Conservation (phyloP, 108 stramenopile genomes). For the Pelagomonas calceolata region DNA sequence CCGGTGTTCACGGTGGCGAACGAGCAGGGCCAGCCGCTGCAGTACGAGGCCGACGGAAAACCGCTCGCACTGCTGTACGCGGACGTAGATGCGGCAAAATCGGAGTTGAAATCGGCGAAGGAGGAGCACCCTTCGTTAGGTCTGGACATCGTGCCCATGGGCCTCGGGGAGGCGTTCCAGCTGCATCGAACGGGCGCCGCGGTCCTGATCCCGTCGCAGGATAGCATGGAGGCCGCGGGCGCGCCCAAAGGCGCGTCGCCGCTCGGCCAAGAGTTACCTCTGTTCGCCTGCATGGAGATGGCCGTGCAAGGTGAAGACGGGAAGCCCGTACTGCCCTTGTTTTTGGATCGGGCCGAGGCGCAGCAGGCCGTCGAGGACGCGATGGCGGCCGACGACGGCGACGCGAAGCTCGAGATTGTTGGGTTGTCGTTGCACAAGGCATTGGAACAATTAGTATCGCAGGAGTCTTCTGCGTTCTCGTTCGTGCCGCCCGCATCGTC, state of each 20-base stretch:
- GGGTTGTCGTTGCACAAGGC: conserved; percentile 39
- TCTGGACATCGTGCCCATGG: conserved; percentile 35
- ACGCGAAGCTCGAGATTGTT: conserved; percentile 46
- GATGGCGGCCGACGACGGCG: conserved; percentile 31
- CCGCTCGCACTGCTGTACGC: conserved; percentile 47
- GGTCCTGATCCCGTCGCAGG: conserved; percentile 43
- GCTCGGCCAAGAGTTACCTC: conserved; percentile 52
- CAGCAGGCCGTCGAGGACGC: conserved; percentile 45
- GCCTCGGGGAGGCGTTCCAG: conserved; percentile 34
- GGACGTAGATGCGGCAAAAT: conserved; percentile 44
- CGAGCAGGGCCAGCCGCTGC: conserved; percentile 43
- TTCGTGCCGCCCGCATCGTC: conserved; percentile 45
- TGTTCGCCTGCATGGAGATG: conserved; percentile 60
- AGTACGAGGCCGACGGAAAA: conserved; percentile 29
- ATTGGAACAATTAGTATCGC: conserved; percentile 38
- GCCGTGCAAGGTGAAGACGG: conserved; percentile 40
- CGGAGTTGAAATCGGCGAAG: conserved; percentile 37
- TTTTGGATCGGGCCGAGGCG: conserved; percentile 45
- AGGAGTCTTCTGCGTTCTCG: conserved; percentile 38
- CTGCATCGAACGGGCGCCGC: conserved; percentile 44
- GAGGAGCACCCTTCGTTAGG: conserved; percentile 15
- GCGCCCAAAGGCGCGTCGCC: conserved; percentile 48
- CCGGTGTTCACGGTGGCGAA: conserved; percentile 48
- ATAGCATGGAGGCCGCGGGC: conserved; percentile 43
- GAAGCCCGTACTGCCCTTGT: conserved; percentile 44